Base-by-base conservation (phyloP, 2,329 filamentous ascomycete genomes). In the Lizonia empirigonia region DNA sequence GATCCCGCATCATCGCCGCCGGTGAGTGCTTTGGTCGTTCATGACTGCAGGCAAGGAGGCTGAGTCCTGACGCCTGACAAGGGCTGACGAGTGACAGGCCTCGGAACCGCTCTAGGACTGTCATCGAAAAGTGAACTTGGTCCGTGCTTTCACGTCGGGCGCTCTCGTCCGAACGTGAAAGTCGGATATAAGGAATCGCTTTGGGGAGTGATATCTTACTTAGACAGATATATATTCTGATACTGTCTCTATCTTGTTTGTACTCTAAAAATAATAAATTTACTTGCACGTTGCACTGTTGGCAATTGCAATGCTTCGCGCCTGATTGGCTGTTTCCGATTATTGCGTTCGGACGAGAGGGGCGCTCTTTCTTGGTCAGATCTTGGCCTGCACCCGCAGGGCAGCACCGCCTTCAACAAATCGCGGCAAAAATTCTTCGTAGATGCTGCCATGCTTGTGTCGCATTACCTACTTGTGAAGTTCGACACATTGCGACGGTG, bases 21-120 rank as follows among this genome's bases (percentile, higher is more conserved):
- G 62, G 60, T 65, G 56, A 62, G 52, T 37, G 29, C 18, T 49
- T 47, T 48, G 9, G 40, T 33, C 32, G 33, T 53, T 39, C 30
- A 44, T 41, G 39, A 56, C 42, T 39, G 37, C 38, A 38, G 35
- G 30, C n/a, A 44, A 26, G 24, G 50, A 44, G 50, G 50, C 50
- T 53, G 50, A 44, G 50, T 36, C 19, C 9, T 41, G 39, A 40
- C 23, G 44, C 32, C 44, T 48, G 44, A 44, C 35, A 7, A 15
- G 33, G 22, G 38, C 18, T 30, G 39, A 13, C 46, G 42, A 46
- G 33, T 52, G 36, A 52, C 9, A 52, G 32, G 16, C 32, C 24
- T 24, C 41, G 49, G 41, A 37, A 24, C 20, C 30, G 32, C 5
- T 39, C 33, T 16, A 15, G 19, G n/a, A n/a, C 9, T 37, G 32